phyloP scores from a whole-genome alignment of 202 grass and related monocot genomes.

The Brachypodium distachyon region DNA sequence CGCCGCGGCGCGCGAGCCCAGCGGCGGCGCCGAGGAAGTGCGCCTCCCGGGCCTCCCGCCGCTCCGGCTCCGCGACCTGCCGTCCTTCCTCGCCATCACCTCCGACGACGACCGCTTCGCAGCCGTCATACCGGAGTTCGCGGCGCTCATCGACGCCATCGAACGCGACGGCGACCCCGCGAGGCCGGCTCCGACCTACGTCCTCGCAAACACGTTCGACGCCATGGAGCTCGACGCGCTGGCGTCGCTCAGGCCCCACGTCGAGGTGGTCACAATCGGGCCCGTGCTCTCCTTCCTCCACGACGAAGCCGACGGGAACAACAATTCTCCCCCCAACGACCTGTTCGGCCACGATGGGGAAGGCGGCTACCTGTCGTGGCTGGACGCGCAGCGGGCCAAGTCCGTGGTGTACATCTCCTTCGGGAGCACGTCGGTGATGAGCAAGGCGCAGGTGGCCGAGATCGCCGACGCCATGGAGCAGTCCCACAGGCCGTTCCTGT shows the following conservation, averaged over 20 bases:
- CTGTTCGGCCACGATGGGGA: conserved; percentile 28
- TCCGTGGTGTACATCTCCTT: conserved; percentile 81
- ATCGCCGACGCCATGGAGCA: conserved; percentile 28
- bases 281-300: conserved; percentile 55
- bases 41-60: conserved; percentile 39
- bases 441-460: conserved; percentile 45
- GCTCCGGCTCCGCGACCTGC: conserved; percentile 47
- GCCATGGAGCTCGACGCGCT: conserved; percentile 50
- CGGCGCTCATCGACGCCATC: conserved; percentile 34
- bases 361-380: conserved; percentile 42
- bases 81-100: conserved; percentile 54
- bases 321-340: conserved; percentile 30
- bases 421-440: conserved; percentile 53
- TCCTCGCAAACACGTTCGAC: conserved; percentile 69
- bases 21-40: background rate
- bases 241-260: conserved; percentile 17
- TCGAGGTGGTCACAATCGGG: conserved; percentile 45
- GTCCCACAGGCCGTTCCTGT: conserved; percentile 36
- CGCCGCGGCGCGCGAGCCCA: conserved; percentile 5
- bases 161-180: background rate
- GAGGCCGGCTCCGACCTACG: background rate
- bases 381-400: conserved; percentile 16
- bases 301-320: background rate
- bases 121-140: conserved; percentile 34
- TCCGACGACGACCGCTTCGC: conserved; percentile 43